Conservation (phyloP, 2,329 filamentous ascomycete genomes). For the Fusarium graminum region DNA sequence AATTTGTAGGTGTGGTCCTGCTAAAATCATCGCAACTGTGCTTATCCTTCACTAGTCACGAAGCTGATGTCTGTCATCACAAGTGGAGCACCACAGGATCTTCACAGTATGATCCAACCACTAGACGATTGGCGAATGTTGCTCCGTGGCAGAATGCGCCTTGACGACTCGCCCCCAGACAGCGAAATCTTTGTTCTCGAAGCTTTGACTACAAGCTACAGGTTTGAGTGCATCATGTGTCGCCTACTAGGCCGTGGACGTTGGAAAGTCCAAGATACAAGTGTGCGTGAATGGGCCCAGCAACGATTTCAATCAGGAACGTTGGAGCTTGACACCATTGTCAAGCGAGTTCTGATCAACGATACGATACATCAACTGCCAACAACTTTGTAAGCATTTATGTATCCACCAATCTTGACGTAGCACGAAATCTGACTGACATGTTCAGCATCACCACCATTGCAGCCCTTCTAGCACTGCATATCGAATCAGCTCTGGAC, state of each 20-base stretch:
- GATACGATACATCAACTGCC: conserved; percentile 9
- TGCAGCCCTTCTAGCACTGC: background rate
- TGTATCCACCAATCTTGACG: fast-evolving
- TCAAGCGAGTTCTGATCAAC: conserved; percentile 20
- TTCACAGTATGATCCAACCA: background rate
- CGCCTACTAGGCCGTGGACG: conserved; percentile 23
- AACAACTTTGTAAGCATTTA: conserved; percentile 18
- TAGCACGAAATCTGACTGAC: fast-evolving
- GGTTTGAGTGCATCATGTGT: conserved; percentile 36
- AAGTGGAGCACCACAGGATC: background rate
- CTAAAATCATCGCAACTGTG: too few relatives aligned
- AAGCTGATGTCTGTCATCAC: background rate
- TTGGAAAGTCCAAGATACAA: background rate
- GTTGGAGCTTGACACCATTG: conserved; percentile 29
- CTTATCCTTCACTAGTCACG: too few relatives aligned
- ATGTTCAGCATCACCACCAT: conserved; percentile 11
- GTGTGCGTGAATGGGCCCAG: conserved; percentile 23
- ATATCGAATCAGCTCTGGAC: conserved; percentile 18
- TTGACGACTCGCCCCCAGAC: fast-evolving
- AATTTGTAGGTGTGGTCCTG: conserved; percentile 37
- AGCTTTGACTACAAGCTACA: conserved; percentile 22
- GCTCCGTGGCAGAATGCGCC: background rate
- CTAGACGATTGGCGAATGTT: conserved; percentile 4
- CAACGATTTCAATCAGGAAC: conserved; percentile 22
- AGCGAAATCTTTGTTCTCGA: conserved; percentile 8